Evolutionary conservation across 768 basidiomycete species (phyloP).

Genomic region (Collybiopsis luxurians): DNA sequence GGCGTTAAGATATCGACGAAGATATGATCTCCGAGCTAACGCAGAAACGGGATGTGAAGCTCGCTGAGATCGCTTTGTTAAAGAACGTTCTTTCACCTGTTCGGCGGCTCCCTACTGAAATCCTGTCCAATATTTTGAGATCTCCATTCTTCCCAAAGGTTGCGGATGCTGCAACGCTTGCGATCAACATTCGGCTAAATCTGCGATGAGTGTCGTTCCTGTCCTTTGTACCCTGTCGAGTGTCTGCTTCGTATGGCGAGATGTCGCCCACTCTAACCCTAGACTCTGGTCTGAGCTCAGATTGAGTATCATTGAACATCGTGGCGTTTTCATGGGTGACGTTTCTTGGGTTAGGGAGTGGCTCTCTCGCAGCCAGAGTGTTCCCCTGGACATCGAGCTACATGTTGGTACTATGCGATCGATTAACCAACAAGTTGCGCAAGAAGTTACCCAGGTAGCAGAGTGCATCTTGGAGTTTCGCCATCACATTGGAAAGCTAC

Average conservation of each 20-base stretch:
- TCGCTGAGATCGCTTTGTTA: no score
- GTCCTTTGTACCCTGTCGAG: not conserved
- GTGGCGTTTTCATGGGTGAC: not conserved
- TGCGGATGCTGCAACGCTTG: no score
- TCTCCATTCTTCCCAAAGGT: not conserved
- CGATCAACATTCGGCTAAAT: not conserved
- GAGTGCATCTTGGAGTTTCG: no score
- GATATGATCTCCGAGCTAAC: no score
- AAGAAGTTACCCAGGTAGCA: not conserved
- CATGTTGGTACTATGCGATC: not conserved
- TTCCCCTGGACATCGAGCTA: not conserved
- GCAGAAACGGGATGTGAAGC: no score
- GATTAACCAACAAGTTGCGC: no score
- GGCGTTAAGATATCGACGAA: no score
- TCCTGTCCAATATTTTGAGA: not conserved
- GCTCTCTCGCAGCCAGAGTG: not conserved
- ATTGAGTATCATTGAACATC: not conserved
- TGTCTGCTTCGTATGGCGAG: not conserved
- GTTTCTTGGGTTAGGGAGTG: not conserved
- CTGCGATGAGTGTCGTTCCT: not conserved
- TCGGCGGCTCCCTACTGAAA: not conserved
- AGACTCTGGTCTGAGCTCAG: not conserved
- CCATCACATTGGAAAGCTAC: no score
- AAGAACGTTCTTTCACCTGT: no score
- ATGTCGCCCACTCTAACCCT: not conserved